Conservation (phyloP, 2,329 filamentous ascomycete species). For the Trichoderma aggressivum region DNA sequence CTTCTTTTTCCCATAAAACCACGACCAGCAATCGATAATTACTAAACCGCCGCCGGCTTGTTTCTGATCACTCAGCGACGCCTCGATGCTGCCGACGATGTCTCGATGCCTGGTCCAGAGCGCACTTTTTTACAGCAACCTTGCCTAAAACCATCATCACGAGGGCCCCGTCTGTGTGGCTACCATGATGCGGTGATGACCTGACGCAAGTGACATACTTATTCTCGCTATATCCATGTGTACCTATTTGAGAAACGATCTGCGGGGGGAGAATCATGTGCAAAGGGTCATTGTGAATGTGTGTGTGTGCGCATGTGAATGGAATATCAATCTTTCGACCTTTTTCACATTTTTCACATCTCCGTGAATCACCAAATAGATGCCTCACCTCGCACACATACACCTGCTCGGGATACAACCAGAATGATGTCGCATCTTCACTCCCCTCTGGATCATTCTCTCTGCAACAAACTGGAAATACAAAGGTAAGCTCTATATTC, state of each 20-base stretch:
- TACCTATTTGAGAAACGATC: neutral
- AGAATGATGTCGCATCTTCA: neutral
- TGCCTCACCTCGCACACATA: neutral
- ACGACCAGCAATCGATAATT: conserved; percentile 44
- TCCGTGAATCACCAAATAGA: neutral
- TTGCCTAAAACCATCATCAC: conserved; percentile 68
- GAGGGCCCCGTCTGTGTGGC: conserved; percentile 60
- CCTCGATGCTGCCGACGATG: conserved; percentile 44
- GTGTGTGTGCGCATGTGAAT: neutral
- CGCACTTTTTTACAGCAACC: conserved; percentile 45
- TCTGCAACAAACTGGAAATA: too few relatives aligned
- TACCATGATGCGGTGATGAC: conserved; percentile 67
- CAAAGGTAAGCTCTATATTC: neutral
- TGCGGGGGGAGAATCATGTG: neutral
- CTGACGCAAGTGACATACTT: conserved; percentile 60
- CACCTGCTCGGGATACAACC: neutral
- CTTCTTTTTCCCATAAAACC: conserved; percentile 25
- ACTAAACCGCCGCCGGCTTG: conserved; percentile 33
- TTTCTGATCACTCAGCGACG: conserved; percentile 30
- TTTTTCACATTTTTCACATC: too few relatives aligned
- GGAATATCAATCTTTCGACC: neutral
- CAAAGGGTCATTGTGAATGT: neutral
- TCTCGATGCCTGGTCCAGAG: conserved; percentile 57
- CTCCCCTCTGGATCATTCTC: too few relatives aligned
- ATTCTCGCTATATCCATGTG: neutral